These are phyloP conservation scores for Mimosa bimucronata DNA, from an alignment of 306 rosid species.

Conservation along the genomic window DNA sequence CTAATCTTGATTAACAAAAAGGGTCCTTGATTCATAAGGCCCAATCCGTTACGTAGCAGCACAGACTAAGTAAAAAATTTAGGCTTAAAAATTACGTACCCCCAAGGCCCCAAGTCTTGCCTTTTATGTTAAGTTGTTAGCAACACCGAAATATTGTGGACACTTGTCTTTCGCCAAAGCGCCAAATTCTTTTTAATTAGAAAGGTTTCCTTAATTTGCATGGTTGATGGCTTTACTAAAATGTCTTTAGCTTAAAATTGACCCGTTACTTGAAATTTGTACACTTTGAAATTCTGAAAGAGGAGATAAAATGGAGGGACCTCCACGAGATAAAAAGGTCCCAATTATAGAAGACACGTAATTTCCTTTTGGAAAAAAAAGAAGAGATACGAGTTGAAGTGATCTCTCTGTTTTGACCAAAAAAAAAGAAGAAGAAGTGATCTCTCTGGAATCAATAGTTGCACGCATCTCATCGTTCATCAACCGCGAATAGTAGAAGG, in stretches of 20 bases:
- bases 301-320: background rate
- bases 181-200: background rate
- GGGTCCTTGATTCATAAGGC: background rate
- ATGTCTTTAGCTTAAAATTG: background rate
- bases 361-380: background rate
- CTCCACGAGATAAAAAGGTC: background rate
- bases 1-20: background rate
- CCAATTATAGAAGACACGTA: background rate
- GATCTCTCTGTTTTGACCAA: too few relatives aligned
- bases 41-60: background rate
- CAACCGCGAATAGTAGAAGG: background rate
- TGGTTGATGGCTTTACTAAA: background rate
- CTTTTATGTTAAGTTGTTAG: background rate
- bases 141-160: background rate
- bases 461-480: slow-evolving; percentile 4
- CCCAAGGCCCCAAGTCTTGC: background rate
- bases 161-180: background rate
- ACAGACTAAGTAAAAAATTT: background rate
- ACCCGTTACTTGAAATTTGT: background rate
- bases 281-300: background rate
- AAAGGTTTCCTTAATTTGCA: background rate
- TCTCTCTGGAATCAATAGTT: background rate
- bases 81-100: background rate
- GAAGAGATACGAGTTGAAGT: background rate
- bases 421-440: too few relatives aligned